These are phyloP conservation scores for Ophidiomyces ophidiicola DNA, from an alignment of 2,329 filamentous ascomycete genomes.

Conservation along the genomic window DNA sequence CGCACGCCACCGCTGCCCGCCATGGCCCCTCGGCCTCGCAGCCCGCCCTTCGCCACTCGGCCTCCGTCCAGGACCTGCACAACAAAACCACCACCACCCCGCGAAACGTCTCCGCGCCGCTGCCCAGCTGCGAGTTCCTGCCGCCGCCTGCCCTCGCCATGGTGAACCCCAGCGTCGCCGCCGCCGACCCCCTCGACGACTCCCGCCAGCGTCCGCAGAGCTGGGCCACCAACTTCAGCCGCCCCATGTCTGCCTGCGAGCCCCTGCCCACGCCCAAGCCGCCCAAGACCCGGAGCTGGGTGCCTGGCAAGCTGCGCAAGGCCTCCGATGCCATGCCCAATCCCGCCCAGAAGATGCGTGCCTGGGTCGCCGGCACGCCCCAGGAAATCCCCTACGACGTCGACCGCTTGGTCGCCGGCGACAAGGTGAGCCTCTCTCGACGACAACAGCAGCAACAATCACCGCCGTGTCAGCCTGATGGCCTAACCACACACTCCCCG, in stretches of 20 bases:
- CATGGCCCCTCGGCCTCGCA: conserved; percentile 2
- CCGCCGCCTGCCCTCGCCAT: conserved; percentile 32
- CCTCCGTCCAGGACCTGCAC: conserved; percentile 10
- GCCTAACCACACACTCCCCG: background rate
- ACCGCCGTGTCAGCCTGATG: too few species aligned
- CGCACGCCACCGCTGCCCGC: conserved; percentile 11
- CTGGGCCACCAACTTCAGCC: conserved; percentile 23
- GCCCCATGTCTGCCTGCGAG: conserved; percentile 25
- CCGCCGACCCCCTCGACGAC: conserved; percentile 20
- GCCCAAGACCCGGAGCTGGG: conserved; percentile 34
- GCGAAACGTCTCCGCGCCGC: conserved; percentile 15
- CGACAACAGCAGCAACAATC: too few species aligned
- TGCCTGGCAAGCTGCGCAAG: conserved; percentile 29
- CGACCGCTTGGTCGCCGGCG: conserved; percentile 38
- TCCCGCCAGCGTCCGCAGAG: conserved; percentile 29
- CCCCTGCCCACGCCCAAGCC: too few species aligned
- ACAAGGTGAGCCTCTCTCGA: conserved; percentile 40
- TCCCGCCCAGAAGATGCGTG: conserved; percentile 28
- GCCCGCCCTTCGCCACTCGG: conserved; percentile 11
- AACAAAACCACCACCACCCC: conserved; percentile 2
- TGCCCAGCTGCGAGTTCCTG: conserved; percentile 22
- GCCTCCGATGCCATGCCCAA: conserved; percentile 24
- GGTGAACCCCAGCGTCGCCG: conserved; percentile 28
- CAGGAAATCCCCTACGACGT: conserved; percentile 47
- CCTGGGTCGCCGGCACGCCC: conserved; percentile 49